Evolutionary conservation across 176 grass and related monocot species (phyloP), one percentile per base, ranked within the genome.

Genomic region (Typha latifolia): DNA sequence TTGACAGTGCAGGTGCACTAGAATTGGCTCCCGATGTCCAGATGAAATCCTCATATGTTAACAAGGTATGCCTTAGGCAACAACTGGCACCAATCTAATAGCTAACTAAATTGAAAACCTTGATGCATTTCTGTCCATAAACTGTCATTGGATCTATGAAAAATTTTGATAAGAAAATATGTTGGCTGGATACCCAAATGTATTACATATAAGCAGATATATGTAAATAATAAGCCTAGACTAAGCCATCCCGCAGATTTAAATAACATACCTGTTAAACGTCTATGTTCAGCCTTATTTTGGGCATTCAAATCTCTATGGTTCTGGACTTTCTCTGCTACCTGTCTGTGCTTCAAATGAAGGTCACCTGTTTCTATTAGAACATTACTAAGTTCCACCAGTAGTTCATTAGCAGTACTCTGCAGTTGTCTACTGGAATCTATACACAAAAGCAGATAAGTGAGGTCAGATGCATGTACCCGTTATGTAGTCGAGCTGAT

Each of bases 331-430:
- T 75, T 77, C 47, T 71, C 71, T 74, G 80, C 70, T 61, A 91
- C 67, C 56, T 79, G 73, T 47, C 56, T 84, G 77, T 96, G 92
- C 69, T 78, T 86, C 72, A 89, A 88, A 69, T 96, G 84, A 77
- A 96, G 75, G 77, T 86, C 78, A 88, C 77, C 68, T 21, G 91
- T 48, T 62, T 51, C 55, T 21, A 51, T 49, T 51, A 91, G 64
- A 69, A 77, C 74, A 43, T 77, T 80, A 67, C 78, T 75, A 78
- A 86, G 77, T 48, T 88, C 89, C 18, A 70, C 43, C 48, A 75
- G 64, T 43, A 82, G 49, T 3, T 82, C 80, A 22, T 62, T 73
- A 51, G 71, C 59, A 69, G 73, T 66, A 51, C n/a, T 72, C 14
- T 5, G 56, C 52, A 83, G 59, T 62, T 71, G 70, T 37, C 47